These are phyloP conservation scores for Claviceps lovelessii DNA, from an alignment of 2,329 filamentous ascomycete genomes.

Conservation along the genomic window DNA sequence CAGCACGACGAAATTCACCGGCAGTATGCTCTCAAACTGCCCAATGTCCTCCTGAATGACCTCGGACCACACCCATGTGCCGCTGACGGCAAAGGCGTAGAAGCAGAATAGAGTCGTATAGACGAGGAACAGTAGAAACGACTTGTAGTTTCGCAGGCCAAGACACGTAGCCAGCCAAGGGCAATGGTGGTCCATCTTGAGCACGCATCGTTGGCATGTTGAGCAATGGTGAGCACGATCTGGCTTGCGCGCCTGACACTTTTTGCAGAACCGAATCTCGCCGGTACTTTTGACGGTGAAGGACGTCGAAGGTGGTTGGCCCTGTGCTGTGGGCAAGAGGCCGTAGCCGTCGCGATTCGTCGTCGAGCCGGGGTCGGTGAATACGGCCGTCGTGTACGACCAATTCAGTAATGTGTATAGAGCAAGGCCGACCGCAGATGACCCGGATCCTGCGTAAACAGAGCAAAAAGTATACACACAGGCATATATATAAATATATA, in stretches of 20 bases:
- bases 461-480: neutral
- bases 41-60: slow-evolving; percentile 54
- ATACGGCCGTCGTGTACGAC: slow-evolving; percentile 86
- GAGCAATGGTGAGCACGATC: slow-evolving; percentile 96
- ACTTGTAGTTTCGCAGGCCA: slow-evolving; percentile 86
- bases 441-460: slow-evolving; percentile 29
- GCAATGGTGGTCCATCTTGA: slow-evolving; percentile 99
- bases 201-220: slow-evolving; percentile 79
- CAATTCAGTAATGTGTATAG: slow-evolving; percentile 72
- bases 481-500: neutral
- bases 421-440: slow-evolving; percentile 49
- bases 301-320: slow-evolving; percentile 44
- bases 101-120: slow-evolving; percentile 82
- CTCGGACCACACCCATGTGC: slow-evolving; percentile 73
- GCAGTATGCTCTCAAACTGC: slow-evolving; percentile 63
- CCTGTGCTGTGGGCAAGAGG: slow-evolving; percentile 53
- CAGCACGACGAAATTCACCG: slow-evolving; percentile 81
- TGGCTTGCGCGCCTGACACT: slow-evolving; percentile 87
- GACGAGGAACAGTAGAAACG: slow-evolving; percentile 80
- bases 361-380: slow-evolving; percentile 71
- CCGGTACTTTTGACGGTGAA: slow-evolving; percentile 90
- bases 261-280: slow-evolving; percentile 84
- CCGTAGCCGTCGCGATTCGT: slow-evolving; percentile 57
- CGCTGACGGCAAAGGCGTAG: slow-evolving; percentile 62
- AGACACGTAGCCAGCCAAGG: slow-evolving; percentile 96